Conservation (phyloP, 257 asterid species). For the Eustoma russellianum region DNA sequence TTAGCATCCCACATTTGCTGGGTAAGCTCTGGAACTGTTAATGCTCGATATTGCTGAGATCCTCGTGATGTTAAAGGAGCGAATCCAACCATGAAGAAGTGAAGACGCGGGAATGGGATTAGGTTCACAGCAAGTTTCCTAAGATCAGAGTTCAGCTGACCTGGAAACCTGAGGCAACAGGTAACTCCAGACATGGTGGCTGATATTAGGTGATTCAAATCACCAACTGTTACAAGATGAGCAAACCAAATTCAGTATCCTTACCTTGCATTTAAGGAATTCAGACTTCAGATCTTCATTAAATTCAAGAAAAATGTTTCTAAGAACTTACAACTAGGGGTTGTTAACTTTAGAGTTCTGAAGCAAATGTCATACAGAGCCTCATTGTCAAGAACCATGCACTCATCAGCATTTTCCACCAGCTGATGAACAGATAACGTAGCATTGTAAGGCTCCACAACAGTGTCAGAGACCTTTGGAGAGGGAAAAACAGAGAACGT, state of each 20-base stretch:
- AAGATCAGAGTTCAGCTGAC: slow-evolving; percentile 26
- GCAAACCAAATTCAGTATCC: neutral
- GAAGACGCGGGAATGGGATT: slow-evolving; percentile 46
- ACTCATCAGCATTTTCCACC: slow-evolving; percentile 47
- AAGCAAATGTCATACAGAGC: slow-evolving; percentile 41
- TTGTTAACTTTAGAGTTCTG: slow-evolving; percentile 37
- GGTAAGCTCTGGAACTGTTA: too few relatives aligned
- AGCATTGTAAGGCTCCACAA: slow-evolving; percentile 29
- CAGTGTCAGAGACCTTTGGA: slow-evolving; percentile 39
- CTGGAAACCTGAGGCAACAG: slow-evolving; percentile 36
- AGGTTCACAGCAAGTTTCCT: slow-evolving; percentile 27
- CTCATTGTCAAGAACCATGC: slow-evolving; percentile 41
- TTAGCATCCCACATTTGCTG: slow-evolving; percentile 53
- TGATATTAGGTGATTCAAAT: slow-evolving; percentile 41
- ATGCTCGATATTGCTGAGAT: slow-evolving; percentile 37
- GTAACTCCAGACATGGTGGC: slow-evolving; percentile 49
- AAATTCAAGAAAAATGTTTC: neutral
- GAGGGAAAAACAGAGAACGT: slow-evolving; percentile 33
- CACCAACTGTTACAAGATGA: slow-evolving; percentile 31
- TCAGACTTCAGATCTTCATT: neutral
- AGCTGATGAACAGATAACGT: slow-evolving; percentile 38
- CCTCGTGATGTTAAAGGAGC: slow-evolving; percentile 39
- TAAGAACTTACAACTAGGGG: slow-evolving; percentile 39
- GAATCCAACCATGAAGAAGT: too few relatives aligned
- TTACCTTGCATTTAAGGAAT: neutral